A percentile compares a stretch with the other conserved stretches of the same genome.
These are phyloP conservation scores for Porphyrellus cyaneotinctus DNA, from an alignment of 768 basidiomycete genomes.

Conservation along the genomic window DNA sequence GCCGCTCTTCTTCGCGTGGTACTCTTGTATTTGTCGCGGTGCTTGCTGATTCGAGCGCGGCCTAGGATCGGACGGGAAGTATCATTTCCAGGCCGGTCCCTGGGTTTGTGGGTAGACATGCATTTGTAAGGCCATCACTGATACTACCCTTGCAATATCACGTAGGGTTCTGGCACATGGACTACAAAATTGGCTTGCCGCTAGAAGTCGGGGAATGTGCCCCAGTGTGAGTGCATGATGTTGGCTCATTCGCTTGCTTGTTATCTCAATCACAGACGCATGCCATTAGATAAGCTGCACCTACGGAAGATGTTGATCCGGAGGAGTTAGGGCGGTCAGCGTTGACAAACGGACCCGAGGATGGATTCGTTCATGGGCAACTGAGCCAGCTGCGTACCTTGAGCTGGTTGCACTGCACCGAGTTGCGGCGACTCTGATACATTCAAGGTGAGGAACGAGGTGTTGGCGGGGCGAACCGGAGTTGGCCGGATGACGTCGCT, in stretches of 20 bases:
- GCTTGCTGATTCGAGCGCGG: slow-evolving; percentile 19
- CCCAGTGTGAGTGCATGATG: slow-evolving; percentile 51
- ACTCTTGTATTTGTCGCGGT: slow-evolving; percentile 13
- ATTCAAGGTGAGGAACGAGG: slow-evolving; percentile 58
- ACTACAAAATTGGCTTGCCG: slow-evolving; percentile 70
- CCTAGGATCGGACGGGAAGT: slow-evolving; percentile 59
- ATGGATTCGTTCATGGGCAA: slow-evolving; percentile 35
- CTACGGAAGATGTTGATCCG: slow-evolving; percentile 42
- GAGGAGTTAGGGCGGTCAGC: slow-evolving; percentile 65
- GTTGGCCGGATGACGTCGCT: slow-evolving; percentile 61
- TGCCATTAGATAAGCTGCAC: slow-evolving; percentile 58
- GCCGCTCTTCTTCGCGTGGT: slow-evolving; percentile 7
- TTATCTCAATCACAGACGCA: slow-evolving; percentile 46
- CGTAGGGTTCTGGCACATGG: slow-evolving; percentile 70
- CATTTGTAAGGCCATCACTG: not conserved
- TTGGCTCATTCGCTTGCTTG: slow-evolving; percentile 4
- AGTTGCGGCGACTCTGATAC: slow-evolving; percentile 59
- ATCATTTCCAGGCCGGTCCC: slow-evolving; percentile 72
- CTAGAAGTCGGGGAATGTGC: slow-evolving; percentile 62
- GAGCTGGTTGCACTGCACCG: slow-evolving; percentile 44
- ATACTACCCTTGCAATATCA: slow-evolving; percentile 2
- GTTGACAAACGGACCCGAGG: slow-evolving; percentile 54
- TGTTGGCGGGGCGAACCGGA: slow-evolving; percentile 58
- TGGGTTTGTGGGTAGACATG: slow-evolving; percentile 40
- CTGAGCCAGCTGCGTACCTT: slow-evolving; percentile 14